Base-by-base conservation (phyloP, 2,329 filamentous ascomycete genomes). In the Fusarium verticillioides region DNA sequence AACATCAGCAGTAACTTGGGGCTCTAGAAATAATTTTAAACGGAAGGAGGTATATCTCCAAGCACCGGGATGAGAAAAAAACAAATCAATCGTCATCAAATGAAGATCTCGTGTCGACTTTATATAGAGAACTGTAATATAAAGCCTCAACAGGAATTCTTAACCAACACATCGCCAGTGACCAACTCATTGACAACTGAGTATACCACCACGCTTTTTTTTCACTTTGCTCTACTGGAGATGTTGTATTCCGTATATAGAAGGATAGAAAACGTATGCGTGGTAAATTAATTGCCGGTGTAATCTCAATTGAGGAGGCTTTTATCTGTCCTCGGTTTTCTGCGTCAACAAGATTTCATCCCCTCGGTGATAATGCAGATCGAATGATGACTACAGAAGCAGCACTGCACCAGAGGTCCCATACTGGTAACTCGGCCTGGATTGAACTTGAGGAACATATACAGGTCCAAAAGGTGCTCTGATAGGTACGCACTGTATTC, bases 161-260 rank as follows among this genome's bases (percentile, higher is more conserved):
- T 39, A 11, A 11, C 18, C 37, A 39, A 21, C 5, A 12, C 37
- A 39, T 11, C 5, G 19, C 18, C 37, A 39, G 37, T 39, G 37
- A 39, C 9, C 18, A 37, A 10, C 36, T 37, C 36, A 37, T 37
- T 37, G 36, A 19, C 36, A 19, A 37, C 5, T 37, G 9, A 37
- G 36, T 37, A 37, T 37, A 1, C 18, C 36, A 19, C 18, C 36
- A n/a, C 12, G 7, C 10, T 10, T 30, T 16, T n/a, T 8, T 12
- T 10, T 32, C 28, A n/a, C 28, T 49, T 1, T 6, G 1, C 11
- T 16, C 10, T n/a, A 18, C 2, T n/a, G 3, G n/a, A 8, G 1
- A 21, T n/a, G 15, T 6, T n/a, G 4, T 16, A 28, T 21, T 5
- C 9, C 30, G 0, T 11, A 7, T 8, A 5, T 4, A 16, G 5